Base-by-base conservation (phyloP, 192 early-diverging fungal species). In the Umbelopsis ramanniana region DNA sequence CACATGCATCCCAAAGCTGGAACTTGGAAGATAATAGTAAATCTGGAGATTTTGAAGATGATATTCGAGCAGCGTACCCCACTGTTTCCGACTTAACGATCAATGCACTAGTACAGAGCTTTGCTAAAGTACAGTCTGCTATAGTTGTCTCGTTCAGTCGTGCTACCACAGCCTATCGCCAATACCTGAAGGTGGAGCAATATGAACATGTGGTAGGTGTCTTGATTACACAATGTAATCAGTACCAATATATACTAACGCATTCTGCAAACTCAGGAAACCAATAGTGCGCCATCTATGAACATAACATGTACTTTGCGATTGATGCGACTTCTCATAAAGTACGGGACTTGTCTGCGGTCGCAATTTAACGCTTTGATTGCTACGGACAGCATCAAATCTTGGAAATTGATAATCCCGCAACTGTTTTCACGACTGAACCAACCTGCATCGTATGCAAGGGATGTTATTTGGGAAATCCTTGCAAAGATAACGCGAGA, bases 371-470 rank as follows among this genome's bases (percentile, higher is more conserved):
- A 66, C 0, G 72, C 76, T 40, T 77, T 82, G 35, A 52, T 89
- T 43, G 73, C 74, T 2, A 75, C 71, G 46, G 83, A 74, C 46
- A 70, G 75, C 45, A 79, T 83, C 45, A 55, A 69, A 21, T 72
- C 78, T 4, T 95, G 93, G 93, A 82, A 88, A 48, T 73, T 74
- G 9, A 83, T 95, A 15, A 85, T 90, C 35, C 93, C 92, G 4
- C 93, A 95, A 74, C 74, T 95, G 14, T 93, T 93, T 76, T 82
- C 91, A 0, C 84, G 90, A 46, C 71, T 94, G 12, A 78, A 87
- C 37, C 91, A 94, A 68, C 89, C 89, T 1, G 82, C 87, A 5
- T 46, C 76, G 10, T 80, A 80, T 40, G 89, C 92, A 2, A 79
- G 88, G 21, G 69, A 83, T 10, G 60, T 81, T 26, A 80, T 91